Conservation (phyloP, 106 monocot genomes). For the Acorus calamus region DNA sequence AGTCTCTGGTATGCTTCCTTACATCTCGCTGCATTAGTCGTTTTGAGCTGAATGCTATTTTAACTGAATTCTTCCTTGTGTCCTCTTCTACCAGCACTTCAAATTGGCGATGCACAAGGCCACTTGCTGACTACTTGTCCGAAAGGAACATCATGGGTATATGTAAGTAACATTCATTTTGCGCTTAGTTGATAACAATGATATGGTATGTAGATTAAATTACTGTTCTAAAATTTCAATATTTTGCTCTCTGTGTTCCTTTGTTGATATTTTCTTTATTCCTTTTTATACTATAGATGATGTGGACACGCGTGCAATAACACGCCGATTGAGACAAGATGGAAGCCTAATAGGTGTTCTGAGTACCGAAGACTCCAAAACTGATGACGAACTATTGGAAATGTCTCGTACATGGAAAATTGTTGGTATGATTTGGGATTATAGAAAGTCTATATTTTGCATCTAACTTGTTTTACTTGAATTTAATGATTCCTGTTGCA, state of each 20-base stretch:
- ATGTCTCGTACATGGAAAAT: constrained; percentile 84
- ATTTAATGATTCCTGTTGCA: too few relatives aligned
- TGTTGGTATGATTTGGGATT: constrained; percentile 43
- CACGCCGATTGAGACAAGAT: constrained; percentile 87
- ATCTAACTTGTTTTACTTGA: background rate
- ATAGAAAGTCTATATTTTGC: background rate
- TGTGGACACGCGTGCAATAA: constrained; percentile 95
- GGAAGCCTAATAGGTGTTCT: constrained; percentile 96
- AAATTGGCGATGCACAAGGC: constrained; percentile 82
- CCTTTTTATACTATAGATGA: constrained; percentile 49
- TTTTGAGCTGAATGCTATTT: background rate
- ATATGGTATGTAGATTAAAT: too few relatives aligned
- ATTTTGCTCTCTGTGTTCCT: background rate
- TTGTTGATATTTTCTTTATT: constrained; percentile 3
- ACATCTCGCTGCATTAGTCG: background rate
- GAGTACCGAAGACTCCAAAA: constrained; percentile 72
- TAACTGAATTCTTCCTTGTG: background rate
- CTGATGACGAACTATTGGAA: constrained; percentile 68
- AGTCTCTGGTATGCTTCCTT: constrained; percentile 62
- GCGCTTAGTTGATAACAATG: too few relatives aligned
- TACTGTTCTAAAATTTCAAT: background rate
- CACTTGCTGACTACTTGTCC: constrained; percentile 77
- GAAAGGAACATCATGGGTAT: constrained; percentile 97
- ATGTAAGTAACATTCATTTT: constrained; percentile 34
- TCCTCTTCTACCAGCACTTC: constrained; percentile 50